Evolutionary conservation across 2,329 filamentous ascomycete genomes (phyloP).

Genomic region (Kalmusia sp.): DNA sequence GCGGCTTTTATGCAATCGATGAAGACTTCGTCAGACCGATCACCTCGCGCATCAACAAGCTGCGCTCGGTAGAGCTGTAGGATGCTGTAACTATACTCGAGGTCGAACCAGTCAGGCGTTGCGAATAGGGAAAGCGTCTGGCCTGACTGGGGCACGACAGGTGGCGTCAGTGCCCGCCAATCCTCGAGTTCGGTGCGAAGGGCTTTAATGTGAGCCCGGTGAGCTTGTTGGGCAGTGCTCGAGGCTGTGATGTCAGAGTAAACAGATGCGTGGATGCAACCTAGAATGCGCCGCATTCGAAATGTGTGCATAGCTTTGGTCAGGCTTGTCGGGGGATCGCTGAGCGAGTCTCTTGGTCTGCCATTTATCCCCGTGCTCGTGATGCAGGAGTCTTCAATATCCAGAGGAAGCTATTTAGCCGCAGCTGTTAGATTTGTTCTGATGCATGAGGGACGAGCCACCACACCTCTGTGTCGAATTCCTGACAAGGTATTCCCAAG

Average conservation of each 20-base stretch:
- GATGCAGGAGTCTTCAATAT: conserved; percentile 15
- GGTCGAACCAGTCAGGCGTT: conserved; percentile 48
- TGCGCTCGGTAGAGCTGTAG: conserved; percentile 50
- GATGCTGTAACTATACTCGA: conserved; percentile 50
- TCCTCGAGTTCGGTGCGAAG: conserved; percentile 30
- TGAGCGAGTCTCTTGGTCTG: conserved; percentile 13
- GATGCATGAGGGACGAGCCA: too few relatives aligned
- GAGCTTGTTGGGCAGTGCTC: conserved; percentile 17
- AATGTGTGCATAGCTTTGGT: conserved; percentile 34
- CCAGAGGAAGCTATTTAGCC: too few relatives aligned
- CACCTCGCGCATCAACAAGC: too few relatives aligned
- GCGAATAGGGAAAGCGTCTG: conserved; percentile 45
- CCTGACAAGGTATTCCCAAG: conserved; percentile 29
- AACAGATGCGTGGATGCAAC: neutral
- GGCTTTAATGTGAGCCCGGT: conserved; percentile 8
- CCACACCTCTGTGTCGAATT: conserved; percentile 30
- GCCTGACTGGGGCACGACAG: conserved; percentile 6
- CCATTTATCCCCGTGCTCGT: conserved; percentile 1
- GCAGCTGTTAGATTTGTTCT: too few relatives aligned
- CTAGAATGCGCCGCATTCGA: conserved; percentile 26
- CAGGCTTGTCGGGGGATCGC: conserved; percentile 26
- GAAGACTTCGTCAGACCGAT: too few relatives aligned
- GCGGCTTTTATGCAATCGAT: neutral
- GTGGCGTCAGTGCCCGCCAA: conserved; percentile 27
- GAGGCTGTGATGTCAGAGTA: too few relatives aligned